phyloP scores from a whole-genome alignment of 2,329 filamentous ascomycete genomes.

The Penicillium janthinellum region DNA sequence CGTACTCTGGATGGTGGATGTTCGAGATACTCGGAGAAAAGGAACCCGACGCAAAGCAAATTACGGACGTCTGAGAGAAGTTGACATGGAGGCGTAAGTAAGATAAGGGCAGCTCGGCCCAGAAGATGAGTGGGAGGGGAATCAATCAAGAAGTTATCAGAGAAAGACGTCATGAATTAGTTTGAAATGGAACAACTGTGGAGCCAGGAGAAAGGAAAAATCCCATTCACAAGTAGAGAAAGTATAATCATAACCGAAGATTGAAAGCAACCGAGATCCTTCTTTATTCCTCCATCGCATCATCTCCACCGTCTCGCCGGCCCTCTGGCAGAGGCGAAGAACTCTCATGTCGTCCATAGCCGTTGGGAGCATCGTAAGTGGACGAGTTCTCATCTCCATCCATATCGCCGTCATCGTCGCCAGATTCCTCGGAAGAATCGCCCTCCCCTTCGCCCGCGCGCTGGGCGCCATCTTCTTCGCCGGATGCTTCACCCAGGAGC shows the following conservation, averaged over 20 bases:
- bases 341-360: slow-evolving; percentile 36
- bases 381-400: slow-evolving; percentile 37
- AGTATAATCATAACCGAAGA: slow-evolving; percentile 3
- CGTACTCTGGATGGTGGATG: not conserved
- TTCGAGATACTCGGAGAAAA: not conserved
- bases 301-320: slow-evolving; percentile 28
- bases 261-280: not conserved
- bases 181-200: not conserved
- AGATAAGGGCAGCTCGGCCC: not conserved
- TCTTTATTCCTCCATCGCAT: slow-evolving; percentile 33
- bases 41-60: not conserved
- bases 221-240: not conserved
- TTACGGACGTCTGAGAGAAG: too few species aligned
- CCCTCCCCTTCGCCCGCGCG: slow-evolving; percentile 28
- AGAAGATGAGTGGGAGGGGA: not conserved
- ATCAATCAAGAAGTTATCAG: not conserved
- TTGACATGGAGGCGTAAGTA: not conserved
- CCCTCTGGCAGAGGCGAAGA: slow-evolving; percentile 32
- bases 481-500: slow-evolving; percentile 39
- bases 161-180: not conserved
- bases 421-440: slow-evolving; percentile 38
- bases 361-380: slow-evolving; percentile 35
- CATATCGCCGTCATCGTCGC: slow-evolving; percentile 35
- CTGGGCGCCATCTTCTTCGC: slow-evolving; percentile 36
- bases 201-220: not conserved